These are phyloP conservation scores for Benincasa hispida DNA, from an alignment of 306 rosid genomes.

Conservation along the genomic window DNA sequence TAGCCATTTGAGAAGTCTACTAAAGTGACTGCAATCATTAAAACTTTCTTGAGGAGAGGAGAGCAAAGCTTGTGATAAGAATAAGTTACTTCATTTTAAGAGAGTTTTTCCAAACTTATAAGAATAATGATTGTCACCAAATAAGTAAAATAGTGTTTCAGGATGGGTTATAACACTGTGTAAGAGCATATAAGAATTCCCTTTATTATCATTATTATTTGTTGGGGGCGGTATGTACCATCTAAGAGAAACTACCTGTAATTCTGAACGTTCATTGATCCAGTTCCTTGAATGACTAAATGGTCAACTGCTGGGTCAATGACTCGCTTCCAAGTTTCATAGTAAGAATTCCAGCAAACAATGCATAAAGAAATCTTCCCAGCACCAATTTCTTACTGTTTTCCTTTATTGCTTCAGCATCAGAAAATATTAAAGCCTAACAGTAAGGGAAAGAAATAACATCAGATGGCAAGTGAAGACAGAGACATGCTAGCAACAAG, in stretches of 20 bases:
- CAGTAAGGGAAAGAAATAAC: neutral
- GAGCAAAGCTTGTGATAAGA: neutral
- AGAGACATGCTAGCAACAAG: neutral
- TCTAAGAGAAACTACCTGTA: constrained; percentile 55
- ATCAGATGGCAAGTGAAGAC: neutral
- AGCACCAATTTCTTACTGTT: constrained; percentile 80
- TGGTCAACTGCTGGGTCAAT: constrained; percentile 77
- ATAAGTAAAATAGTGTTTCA: neutral
- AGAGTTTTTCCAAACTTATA: neutral
- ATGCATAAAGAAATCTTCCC: constrained; percentile 91
- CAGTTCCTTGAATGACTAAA: constrained; percentile 63
- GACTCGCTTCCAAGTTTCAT: constrained; percentile 93
- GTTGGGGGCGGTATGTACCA: neutral
- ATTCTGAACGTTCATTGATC: constrained; percentile 61
- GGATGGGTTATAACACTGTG: neutral
- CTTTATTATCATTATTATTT: too few species aligned
- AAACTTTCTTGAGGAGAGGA: neutral
- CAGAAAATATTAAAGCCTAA: constrained; percentile 67
- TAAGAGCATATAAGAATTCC: too few species aligned
- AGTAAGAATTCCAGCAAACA: constrained; percentile 90
- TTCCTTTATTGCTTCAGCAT: constrained; percentile 69
- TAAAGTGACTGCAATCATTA: neutral
- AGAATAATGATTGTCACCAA: neutral
- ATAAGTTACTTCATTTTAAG: neutral
- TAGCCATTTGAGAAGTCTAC: neutral